Evolutionary conservation across 2,329 filamentous ascomycete genomes (phyloP).

Genomic region (Samsoniella hepiali): DNA sequence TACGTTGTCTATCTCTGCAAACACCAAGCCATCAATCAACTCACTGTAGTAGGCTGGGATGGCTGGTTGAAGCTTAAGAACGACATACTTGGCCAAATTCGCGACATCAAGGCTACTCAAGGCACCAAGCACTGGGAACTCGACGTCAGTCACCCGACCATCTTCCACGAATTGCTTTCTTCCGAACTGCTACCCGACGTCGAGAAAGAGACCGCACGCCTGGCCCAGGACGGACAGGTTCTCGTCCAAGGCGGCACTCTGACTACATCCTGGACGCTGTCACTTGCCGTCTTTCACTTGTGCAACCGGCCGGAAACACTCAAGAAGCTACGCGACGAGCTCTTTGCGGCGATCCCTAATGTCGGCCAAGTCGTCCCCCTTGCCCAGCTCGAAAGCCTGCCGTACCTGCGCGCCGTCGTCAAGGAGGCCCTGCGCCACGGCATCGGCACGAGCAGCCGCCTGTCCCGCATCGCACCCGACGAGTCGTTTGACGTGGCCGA

Average conservation of each 20-base stretch:
- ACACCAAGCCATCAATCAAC: constrained; percentile 19
- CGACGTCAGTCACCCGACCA: constrained; percentile 33
- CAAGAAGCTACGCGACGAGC: constrained; percentile 33
- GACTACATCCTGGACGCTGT: constrained; percentile 38
- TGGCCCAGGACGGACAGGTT: constrained; percentile 38
- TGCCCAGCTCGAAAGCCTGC: constrained; percentile 33
- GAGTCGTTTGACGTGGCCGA: constrained; percentile 33
- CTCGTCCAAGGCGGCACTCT: constrained; percentile 39
- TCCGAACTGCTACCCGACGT: constrained; percentile 30
- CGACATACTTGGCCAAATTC: constrained; percentile 35
- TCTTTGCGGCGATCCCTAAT: constrained; percentile 34
- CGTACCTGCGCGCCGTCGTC: constrained; percentile 49
- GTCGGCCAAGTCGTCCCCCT: constrained; percentile 28
- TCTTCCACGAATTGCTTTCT: constrained; percentile 35
- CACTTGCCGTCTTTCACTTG: constrained; percentile 35
- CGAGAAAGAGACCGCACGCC: constrained; percentile 34
- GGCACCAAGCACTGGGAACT: constrained; percentile 33
- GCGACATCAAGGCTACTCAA: constrained; percentile 34
- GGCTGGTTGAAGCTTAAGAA: constrained; percentile 40
- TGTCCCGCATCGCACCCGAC: constrained; percentile 47
- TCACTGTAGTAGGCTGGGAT: constrained; percentile 31
- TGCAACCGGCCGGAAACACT: constrained; percentile 31
- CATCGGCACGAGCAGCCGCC: constrained; percentile 43
- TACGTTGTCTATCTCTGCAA: constrained; percentile 19
- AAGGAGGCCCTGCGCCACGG: constrained; percentile 50